phyloP scores from a whole-genome alignment of 306 rosid genomes.

The Quercus rubra region DNA sequence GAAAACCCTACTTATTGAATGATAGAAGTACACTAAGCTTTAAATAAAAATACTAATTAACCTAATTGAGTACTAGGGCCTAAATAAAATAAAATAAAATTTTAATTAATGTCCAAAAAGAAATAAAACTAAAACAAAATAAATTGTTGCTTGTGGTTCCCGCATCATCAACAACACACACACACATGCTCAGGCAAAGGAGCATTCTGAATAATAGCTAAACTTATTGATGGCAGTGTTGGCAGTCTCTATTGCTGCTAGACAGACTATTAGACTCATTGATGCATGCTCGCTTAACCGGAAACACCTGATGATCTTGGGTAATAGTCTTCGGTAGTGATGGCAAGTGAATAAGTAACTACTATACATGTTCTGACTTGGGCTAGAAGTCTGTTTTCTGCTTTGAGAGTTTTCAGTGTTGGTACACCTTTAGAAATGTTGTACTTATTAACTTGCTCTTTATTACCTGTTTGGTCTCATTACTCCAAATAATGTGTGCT shows the following conservation, averaged over 20 bases:
- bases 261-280: not conserved
- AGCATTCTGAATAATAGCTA: not conserved
- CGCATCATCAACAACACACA: not conserved
- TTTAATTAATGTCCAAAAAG: too few species aligned
- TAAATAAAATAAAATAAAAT: too few species aligned
- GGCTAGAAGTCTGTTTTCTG: not conserved
- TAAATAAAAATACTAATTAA: too few species aligned
- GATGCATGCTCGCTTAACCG: not conserved
- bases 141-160: too few species aligned
- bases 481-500: not conserved
- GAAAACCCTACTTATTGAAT: too few species aligned
- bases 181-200: not conserved
- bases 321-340: not conserved
- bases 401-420: not conserved
- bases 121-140: too few species aligned
- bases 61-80: too few species aligned
- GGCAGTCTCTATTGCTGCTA: not conserved
- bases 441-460: constrained; percentile 3
- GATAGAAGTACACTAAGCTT: too few species aligned
- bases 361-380: not conserved
- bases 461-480: constrained; percentile 9
- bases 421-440: not conserved
- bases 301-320: not conserved
- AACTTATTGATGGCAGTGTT: not conserved
- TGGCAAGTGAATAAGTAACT: not conserved